phyloP scores from a whole-genome alignment of 2,329 filamentous ascomycete species.

The Canariomyces notabilis region DNA sequence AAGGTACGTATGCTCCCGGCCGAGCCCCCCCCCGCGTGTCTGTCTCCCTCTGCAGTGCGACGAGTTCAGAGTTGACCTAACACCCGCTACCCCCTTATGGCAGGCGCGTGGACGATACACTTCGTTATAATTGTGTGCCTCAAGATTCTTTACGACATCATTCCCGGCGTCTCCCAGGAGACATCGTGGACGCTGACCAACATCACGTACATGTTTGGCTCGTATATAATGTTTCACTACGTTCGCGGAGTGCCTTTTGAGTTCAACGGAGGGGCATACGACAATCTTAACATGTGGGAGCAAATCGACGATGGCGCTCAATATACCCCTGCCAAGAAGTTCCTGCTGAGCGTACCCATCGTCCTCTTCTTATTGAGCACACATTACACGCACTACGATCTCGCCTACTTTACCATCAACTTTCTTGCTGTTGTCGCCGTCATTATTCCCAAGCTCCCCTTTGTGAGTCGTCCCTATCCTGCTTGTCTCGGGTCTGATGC shows the following conservation, averaged over 20 bases:
- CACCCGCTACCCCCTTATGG: not conserved
- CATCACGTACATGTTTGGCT: slow-evolving; percentile 98
- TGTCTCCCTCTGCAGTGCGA: not conserved
- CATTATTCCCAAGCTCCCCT: slow-evolving; percentile 92
- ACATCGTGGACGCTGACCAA: slow-evolving; percentile 98
- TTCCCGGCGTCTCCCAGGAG: slow-evolving; percentile 94
- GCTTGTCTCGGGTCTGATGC: slow-evolving; percentile 23
- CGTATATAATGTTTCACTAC: slow-evolving; percentile 99
- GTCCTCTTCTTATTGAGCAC: slow-evolving; percentile 93
- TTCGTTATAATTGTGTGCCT: slow-evolving; percentile 84
- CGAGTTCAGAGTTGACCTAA: slow-evolving; percentile 19
- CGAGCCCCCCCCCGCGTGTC: too few species aligned
- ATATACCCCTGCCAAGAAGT: slow-evolving; percentile 98
- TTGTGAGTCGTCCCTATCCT: slow-evolving; percentile 56
- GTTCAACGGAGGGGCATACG: slow-evolving; percentile 96
- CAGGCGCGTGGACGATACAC: slow-evolving; percentile 97
- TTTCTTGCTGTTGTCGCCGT: slow-evolving; percentile 87
- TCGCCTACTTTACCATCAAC: slow-evolving; percentile 97
- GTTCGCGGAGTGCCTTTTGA: slow-evolving; percentile 97
- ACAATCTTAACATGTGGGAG: slow-evolving; percentile 99
- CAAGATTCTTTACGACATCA: slow-evolving; percentile 96
- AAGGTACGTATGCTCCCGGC: slow-evolving; percentile 57
- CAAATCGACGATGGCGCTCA: slow-evolving; percentile 99
- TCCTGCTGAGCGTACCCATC: slow-evolving; percentile 89
- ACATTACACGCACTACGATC: slow-evolving; percentile 97